Conservation (phyloP, 164 flowering plant genomes). For the Annona cherimola region DNA sequence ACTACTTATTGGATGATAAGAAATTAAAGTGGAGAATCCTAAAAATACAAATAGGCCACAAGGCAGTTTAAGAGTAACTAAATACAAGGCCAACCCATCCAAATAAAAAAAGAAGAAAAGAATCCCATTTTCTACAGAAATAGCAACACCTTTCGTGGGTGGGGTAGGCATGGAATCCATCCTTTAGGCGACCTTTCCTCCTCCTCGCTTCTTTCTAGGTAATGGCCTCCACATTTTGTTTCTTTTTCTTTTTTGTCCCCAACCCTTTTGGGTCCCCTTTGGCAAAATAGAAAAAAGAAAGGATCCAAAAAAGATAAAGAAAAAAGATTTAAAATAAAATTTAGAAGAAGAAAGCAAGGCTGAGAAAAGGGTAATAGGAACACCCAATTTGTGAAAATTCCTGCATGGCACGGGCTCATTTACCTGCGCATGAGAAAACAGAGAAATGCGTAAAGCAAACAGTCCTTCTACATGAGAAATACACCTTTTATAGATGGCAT, state of each 20-base stretch:
- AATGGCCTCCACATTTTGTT: conserved; percentile 17
- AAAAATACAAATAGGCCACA: not conserved
- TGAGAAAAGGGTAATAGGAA: not conserved
- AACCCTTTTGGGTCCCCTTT: not conserved
- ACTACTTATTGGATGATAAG: not conserved
- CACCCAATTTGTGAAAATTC: not conserved
- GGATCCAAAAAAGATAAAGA: not conserved
- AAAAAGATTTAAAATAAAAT: not conserved
- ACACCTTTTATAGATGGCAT: not conserved
- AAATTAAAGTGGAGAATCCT: not conserved
- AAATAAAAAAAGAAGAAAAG: conserved; percentile 13
- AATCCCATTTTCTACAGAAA: conserved; percentile 8
- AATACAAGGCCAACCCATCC: conserved; percentile 6
- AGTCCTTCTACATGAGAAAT: not conserved
- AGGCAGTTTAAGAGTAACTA: not conserved
- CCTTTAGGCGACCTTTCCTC: conserved; percentile 2
- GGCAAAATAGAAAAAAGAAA: not conserved
- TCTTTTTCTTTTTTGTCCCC: too few relatives aligned
- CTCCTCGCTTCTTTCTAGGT: conserved; percentile 8
- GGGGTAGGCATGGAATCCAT: conserved; percentile 21
- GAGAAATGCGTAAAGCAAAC: not conserved
- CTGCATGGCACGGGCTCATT: not conserved
- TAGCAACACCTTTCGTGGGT: conserved; percentile 10
- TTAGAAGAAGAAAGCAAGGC: not conserved
- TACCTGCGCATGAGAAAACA: not conserved